Evolutionary conservation across 441 rosid genomes (phyloP), one percentile per base, ranked within the genome.

Genomic region (Arabidopsis hybrid): DNA sequence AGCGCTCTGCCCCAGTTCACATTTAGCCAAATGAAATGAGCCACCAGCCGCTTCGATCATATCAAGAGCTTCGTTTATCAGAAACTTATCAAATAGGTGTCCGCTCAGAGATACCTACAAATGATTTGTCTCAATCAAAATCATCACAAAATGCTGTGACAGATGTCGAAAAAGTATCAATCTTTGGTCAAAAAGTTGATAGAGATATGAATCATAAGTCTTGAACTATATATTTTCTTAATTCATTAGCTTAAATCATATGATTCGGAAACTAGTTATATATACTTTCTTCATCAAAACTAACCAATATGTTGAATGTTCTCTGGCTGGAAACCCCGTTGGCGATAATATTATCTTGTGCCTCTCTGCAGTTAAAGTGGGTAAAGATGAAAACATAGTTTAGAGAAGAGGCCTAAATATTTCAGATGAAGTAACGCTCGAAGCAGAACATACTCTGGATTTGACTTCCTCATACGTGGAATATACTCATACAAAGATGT

Each of bases 51-150:
- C 85, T 84, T 95, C 99, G 45, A 95, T 95, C 58, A 86, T 86
- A 74, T 95, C 97, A 76, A 95, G 82, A 57, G 99, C 99, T 81
- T 92, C 99, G 72, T 95, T 95, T 79, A 92, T 95, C 73, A 92
- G 84, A 81, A 91, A 95, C 69, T 86, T 82, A 82, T 95, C 99
- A 74, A 95, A 95, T 34, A 95, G 78, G 83, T 92, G 98, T 58
- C 99, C 99, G 69, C 91, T 88, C 65, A 95, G 67, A 78, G 99
- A 91, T 74, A 95, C 99, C 99, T 92, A 83, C 63, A 71, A 56
- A 72, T 73, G 38, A 76, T 52, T 21, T 80, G 6, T 56, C 40
- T 56, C 40, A 75, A 75, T 51, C 79, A 80, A 56, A 67, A 67
- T 17, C 67, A 67, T 69, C 36, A 73, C 63, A 57, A 58, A 53